Percentiles rank a stretch among this genome's conserved stretches.
Conservation (phyloP, 2,329 filamentous ascomycete genomes). For the Fusarium sp. region DNA sequence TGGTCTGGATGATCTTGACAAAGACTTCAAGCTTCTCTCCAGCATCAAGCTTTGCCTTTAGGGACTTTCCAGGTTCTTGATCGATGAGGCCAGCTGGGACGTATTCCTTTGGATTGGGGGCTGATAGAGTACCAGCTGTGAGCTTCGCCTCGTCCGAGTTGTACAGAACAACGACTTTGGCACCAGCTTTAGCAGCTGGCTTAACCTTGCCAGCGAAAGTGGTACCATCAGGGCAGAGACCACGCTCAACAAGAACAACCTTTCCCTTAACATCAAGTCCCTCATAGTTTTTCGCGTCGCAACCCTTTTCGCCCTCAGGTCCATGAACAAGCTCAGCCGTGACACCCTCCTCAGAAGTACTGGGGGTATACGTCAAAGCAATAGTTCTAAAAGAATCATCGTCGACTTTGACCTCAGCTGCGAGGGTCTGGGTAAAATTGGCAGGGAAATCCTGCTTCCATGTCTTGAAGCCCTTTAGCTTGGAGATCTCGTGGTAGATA, state of each 20-base stretch:
- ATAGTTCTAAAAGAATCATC: constrained; percentile 46
- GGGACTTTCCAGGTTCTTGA: constrained; percentile 46
- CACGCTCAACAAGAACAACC: constrained; percentile 52
- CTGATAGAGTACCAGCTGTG: constrained; percentile 49
- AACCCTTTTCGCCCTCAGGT: constrained; percentile 47
- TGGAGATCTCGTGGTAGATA: constrained; percentile 48
- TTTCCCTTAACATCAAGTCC: constrained; percentile 48
- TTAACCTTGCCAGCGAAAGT: constrained; percentile 52
- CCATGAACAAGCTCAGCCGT: constrained; percentile 47
- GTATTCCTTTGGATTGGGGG: constrained; percentile 47
- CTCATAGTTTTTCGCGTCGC: constrained; percentile 46
- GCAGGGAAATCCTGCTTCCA: constrained; percentile 52
- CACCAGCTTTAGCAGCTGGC: constrained; percentile 50
- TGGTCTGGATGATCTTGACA: constrained; percentile 53
- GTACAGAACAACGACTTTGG: constrained; percentile 51
- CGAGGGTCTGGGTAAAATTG: constrained; percentile 44
- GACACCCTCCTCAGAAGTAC: constrained; percentile 50
- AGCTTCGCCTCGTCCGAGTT: constrained; percentile 50
- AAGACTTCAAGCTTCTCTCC: constrained; percentile 53
- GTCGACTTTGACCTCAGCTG: constrained; percentile 46
- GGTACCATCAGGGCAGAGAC: constrained; percentile 48
- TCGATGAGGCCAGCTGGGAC: constrained; percentile 50
- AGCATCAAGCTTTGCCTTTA: constrained; percentile 50
- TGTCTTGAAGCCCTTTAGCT: constrained; percentile 45
- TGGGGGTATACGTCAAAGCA: constrained; percentile 51